Evolutionary conservation across 2,329 filamentous ascomycete genomes (phyloP).

Genomic region (Periconia digitata): DNA sequence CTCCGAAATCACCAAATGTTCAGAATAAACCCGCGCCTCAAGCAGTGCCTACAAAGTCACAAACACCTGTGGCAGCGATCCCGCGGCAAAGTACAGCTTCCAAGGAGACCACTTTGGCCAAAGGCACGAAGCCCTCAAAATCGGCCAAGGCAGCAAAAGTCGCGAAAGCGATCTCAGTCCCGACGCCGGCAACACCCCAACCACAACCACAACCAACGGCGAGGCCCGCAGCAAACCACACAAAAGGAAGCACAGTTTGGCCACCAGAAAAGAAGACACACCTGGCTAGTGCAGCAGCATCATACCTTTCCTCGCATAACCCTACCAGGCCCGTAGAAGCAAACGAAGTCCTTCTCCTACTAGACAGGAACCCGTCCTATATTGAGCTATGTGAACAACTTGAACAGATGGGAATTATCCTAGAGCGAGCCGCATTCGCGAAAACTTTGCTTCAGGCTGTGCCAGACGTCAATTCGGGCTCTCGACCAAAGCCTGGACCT

Average conservation of each 20-base stretch:
- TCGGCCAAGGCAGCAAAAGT: neutral
- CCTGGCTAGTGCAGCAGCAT: conserved; percentile 53
- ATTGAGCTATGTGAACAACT: conserved; percentile 57
- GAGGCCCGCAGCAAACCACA: conserved; percentile 5
- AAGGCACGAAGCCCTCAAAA: too few relatives aligned
- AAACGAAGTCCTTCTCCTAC: conserved; percentile 48
- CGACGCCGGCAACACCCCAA: conserved; percentile 1
- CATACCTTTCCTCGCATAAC: conserved; percentile 52
- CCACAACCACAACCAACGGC: conserved; percentile 3
- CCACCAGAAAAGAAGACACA: conserved; percentile 53
- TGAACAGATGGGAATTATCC: conserved; percentile 51
- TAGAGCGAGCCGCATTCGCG: conserved; percentile 58
- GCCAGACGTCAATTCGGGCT: conserved; percentile 43
- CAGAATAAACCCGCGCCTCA: conserved; percentile 26
- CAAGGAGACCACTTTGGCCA: conserved; percentile 16
- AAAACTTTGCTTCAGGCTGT: conserved; percentile 52
- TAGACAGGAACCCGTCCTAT: conserved; percentile 59
- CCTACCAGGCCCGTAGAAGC: conserved; percentile 39
- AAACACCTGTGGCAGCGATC: conserved; percentile 13
- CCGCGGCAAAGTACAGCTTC: conserved; percentile 23
- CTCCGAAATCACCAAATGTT: conserved; percentile 24
- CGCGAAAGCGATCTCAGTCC: conserved; percentile 7
- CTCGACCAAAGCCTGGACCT: conserved; percentile 16
- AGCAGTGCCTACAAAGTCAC: conserved; percentile 9
- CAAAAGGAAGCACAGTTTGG: conserved; percentile 49